Conservation (phyloP, 2,329 filamentous ascomycete genomes). For the Fusarium musae region DNA sequence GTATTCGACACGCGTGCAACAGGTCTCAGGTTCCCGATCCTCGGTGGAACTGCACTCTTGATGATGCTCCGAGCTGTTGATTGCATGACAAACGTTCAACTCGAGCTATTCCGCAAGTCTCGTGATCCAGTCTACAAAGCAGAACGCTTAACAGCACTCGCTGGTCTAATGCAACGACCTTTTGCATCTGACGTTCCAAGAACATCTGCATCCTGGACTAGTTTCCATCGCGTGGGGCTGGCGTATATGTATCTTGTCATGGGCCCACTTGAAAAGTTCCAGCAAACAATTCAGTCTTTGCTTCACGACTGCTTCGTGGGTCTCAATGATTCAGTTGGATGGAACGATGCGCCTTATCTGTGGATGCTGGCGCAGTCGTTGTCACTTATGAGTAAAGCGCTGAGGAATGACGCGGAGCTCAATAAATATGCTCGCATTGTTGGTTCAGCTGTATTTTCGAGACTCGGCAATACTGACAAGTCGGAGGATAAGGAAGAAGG, state of each 20-base stretch:
- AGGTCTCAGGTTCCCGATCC: not conserved
- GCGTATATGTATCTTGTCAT: constrained; percentile 15
- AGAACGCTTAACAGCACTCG: not conserved
- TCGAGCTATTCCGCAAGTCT: constrained; percentile 11
- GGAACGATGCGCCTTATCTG: not conserved
- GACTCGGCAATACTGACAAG: not conserved
- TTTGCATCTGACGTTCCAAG: not conserved
- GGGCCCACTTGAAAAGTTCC: not conserved
- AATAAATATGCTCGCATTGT: not conserved
- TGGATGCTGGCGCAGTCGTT: not conserved
- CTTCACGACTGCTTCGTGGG: not conserved
- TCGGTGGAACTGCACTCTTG: rapidly evolving
- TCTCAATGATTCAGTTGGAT: not conserved
- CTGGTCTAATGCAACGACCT: not conserved
- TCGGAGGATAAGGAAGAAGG: not conserved
- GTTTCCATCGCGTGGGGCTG: not conserved
- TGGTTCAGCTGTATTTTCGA: not conserved
- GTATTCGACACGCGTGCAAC: constrained; percentile 30
- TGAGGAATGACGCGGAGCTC: not conserved
- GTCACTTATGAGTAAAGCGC: not conserved
- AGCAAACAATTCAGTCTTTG: not conserved
- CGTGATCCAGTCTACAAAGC: not conserved
- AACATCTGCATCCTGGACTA: not conserved
- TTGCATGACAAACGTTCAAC: not conserved
- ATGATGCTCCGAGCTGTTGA: not conserved